These are phyloP conservation scores for Talaromyces sp. DNA, from an alignment of 2,329 filamentous ascomycete species.

Conservation along the genomic window DNA sequence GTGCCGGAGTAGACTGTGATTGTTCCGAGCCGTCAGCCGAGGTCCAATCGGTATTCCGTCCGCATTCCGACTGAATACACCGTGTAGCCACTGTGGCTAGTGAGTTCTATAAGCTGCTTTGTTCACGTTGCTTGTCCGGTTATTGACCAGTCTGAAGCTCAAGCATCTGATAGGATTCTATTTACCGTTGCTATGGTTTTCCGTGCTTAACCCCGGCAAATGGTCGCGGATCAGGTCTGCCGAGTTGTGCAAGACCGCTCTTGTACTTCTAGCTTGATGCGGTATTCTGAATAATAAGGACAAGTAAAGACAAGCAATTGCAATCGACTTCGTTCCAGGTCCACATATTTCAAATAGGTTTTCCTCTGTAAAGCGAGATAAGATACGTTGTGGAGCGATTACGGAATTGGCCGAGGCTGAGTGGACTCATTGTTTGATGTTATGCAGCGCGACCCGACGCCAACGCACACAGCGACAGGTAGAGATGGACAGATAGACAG, in stretches of 20 bases:
- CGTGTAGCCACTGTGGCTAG: neutral
- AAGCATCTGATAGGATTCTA: neutral
- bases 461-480: neutral
- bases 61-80: neutral
- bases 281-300: neutral
- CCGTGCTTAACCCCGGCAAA: neutral
- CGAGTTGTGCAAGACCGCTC: neutral
- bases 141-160: neutral
- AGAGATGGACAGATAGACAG: neutral
- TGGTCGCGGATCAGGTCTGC: neutral
- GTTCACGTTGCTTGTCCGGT: neutral
- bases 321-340: neutral
- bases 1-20: neutral
- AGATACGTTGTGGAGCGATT: slow-evolving; percentile 1
- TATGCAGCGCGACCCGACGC: slow-evolving; percentile 3
- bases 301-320: neutral
- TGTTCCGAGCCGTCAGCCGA: slow-evolving; percentile 5
- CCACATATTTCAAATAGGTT: neutral
- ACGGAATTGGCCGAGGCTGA: slow-evolving; percentile 11
- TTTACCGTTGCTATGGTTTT: neutral
- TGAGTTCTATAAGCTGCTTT: neutral
- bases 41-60: slow-evolving; percentile 3
- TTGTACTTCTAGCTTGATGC: neutral
- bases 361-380: neutral
- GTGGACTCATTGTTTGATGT: neutral